Conservation (phyloP, 768 basidiomycete genomes). For the Kwoniella dejecticola region DNA sequence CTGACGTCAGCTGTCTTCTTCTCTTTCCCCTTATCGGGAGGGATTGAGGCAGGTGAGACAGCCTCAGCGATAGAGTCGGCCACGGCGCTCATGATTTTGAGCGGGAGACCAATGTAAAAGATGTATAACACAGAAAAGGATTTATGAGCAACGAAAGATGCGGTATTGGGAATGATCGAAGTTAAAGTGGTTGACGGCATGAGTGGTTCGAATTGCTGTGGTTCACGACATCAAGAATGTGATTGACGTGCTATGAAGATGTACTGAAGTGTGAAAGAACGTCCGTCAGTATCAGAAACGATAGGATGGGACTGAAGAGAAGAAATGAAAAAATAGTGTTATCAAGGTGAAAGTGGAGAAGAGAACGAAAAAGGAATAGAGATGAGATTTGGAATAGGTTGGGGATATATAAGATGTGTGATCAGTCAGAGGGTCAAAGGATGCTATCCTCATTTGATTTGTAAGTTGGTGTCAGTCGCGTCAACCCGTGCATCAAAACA, state of each 20-base stretch:
- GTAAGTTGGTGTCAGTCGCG: no score
- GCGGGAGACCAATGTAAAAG: constrained; percentile 12
- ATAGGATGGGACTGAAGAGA: constrained; percentile 4
- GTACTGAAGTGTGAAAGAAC: background rate
- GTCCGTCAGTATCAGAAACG: background rate
- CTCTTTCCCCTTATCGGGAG: background rate
- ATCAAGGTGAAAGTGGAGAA: background rate
- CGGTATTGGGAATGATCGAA: constrained; percentile 4
- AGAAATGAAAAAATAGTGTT: background rate
- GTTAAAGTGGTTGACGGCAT: constrained; percentile 3
- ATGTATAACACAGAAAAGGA: constrained; percentile 12
- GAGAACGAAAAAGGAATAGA: background rate
- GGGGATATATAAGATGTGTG: no score
- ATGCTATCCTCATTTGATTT: no score
- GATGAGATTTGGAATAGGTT: background rate
- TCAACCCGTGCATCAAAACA: no score
- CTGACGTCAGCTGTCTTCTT: constrained; percentile 1
- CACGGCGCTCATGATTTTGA: constrained; percentile 18
- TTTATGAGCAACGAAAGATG: constrained; percentile 9
- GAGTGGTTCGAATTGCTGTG: background rate
- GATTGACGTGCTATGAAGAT: background rate
- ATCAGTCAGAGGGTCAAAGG: no score
- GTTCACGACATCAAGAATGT: background rate
- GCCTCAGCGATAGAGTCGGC: constrained; percentile 12
- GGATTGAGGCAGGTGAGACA: background rate